Evolutionary conservation across 2,329 filamentous ascomycete genomes (phyloP).

Genomic region (Botrytis fragariae): DNA sequence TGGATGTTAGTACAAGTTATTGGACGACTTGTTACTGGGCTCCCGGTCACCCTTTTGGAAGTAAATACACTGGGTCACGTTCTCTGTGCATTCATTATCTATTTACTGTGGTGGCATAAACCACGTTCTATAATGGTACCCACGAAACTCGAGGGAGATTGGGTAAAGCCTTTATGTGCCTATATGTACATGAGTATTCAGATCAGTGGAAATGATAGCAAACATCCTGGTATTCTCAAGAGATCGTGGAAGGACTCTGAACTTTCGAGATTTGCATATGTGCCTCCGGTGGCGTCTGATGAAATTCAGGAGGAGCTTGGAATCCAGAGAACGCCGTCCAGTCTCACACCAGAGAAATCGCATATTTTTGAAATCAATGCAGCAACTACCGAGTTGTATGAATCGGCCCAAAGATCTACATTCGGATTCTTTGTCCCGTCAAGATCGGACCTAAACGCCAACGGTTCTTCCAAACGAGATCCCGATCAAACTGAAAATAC

Average conservation of each 20-base stretch:
- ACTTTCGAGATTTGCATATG: background rate
- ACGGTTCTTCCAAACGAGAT: background rate
- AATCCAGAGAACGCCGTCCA: background rate
- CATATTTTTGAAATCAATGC: background rate
- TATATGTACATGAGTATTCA: slow-evolving; percentile 25
- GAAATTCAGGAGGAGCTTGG: background rate
- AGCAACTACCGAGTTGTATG: background rate
- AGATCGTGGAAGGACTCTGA: slow-evolving; percentile 1
- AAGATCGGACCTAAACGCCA: background rate
- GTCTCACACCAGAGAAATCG: background rate
- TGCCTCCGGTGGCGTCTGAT: background rate
- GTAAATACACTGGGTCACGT: slow-evolving; percentile 34
- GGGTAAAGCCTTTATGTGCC: slow-evolving; percentile 18
- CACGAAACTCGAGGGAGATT: slow-evolving; percentile 20
- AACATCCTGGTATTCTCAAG: slow-evolving; percentile 24
- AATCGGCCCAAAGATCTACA: background rate
- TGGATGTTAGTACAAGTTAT: slow-evolving; percentile 32
- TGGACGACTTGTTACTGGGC: slow-evolving; percentile 23
- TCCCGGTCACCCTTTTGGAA: slow-evolving; percentile 33
- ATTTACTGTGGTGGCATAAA: slow-evolving; percentile 24
- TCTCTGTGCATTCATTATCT: slow-evolving; percentile 24
- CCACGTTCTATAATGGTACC: slow-evolving; percentile 20
- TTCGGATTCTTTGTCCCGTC: background rate
- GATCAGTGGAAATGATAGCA: slow-evolving; percentile 29
- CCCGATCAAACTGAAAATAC: background rate